Evolutionary conservation across 106 monocot genomes (phyloP).

Genomic region (Chionographis japonica): DNA sequence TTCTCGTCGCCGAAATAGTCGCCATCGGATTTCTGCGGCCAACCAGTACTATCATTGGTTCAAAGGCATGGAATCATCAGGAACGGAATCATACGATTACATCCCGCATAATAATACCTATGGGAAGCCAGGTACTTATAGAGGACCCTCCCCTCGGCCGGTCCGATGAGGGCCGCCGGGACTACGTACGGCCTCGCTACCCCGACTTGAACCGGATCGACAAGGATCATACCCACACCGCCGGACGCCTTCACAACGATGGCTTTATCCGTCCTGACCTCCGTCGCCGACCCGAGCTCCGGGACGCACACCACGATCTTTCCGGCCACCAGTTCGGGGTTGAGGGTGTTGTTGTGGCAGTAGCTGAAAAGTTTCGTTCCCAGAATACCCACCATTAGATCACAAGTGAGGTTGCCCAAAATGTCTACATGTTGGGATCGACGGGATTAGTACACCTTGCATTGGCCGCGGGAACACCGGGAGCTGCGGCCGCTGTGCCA

Average conservation of each 20-base stretch:
- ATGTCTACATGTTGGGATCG: no score
- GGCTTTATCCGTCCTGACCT: not conserved
- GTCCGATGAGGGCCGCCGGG: constrained; percentile 4
- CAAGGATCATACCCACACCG: constrained; percentile 15
- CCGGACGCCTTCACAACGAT: not conserved
- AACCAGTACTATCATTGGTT: not conserved
- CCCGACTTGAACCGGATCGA: not conserved
- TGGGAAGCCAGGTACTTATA: not conserved
- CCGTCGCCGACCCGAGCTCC: not conserved
- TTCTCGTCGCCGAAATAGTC: not conserved
- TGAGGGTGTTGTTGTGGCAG: constrained; percentile 11
- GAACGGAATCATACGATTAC: no score
- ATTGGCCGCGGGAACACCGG: constrained; percentile 3
- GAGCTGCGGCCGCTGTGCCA: not conserved
- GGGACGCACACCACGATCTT: constrained; percentile 7
- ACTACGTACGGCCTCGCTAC: not conserved
- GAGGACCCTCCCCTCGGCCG: not conserved
- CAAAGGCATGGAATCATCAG: not conserved
- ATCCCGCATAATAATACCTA: not conserved
- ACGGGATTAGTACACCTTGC: constrained; percentile 3
- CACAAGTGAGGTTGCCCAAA: no score
- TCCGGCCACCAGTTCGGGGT: not conserved
- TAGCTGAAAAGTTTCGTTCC: not conserved
- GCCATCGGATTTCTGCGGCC: constrained; percentile 1
- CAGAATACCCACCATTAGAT: no score